These are phyloP conservation scores for Xerocomellus chrysenteron DNA, from an alignment of 768 basidiomycete genomes.

Conservation along the genomic window DNA sequence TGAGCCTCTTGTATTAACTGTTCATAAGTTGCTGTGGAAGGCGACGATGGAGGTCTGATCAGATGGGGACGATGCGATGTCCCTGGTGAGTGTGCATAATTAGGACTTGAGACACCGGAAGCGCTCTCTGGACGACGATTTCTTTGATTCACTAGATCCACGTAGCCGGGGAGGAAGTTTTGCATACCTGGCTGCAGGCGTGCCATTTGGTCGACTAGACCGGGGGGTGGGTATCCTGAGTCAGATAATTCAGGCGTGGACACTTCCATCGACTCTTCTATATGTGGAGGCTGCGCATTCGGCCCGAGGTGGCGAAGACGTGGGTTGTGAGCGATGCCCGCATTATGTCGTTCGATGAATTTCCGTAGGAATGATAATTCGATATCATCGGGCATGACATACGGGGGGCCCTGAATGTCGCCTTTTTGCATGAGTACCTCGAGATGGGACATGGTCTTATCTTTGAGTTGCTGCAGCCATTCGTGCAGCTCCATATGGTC, in stretches of 20 bases:
- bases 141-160: constrained; percentile 4
- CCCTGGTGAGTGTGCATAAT: constrained; percentile 32
- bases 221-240: constrained; percentile 30
- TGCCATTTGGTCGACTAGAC: constrained; percentile 34
- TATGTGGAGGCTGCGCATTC: constrained; percentile 30
- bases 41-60: constrained; percentile 50
- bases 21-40: constrained; percentile 49
- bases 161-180: not conserved
- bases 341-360: constrained; percentile 77
- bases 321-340: constrained; percentile 78
- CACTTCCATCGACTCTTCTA: constrained; percentile 35
- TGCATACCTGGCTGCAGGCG: constrained; percentile 35
- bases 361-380: constrained; percentile 77
- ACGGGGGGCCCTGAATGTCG: constrained; percentile 82
- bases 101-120: constrained; percentile 33
- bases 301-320: constrained; percentile 59
- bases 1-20: constrained; percentile 57
- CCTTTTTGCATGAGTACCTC: constrained; percentile 87
- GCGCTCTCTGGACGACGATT: constrained; percentile 21
- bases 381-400: constrained; percentile 75
- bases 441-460: constrained; percentile 86
- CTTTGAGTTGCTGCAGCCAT: constrained; percentile 84
- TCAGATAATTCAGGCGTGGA: constrained; percentile 36
- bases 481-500: constrained; percentile 89
- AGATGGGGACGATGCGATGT: constrained; percentile 33